Conservation (phyloP, 371 early-diverging fungal species). For the Fennellomyces sp. region DNA sequence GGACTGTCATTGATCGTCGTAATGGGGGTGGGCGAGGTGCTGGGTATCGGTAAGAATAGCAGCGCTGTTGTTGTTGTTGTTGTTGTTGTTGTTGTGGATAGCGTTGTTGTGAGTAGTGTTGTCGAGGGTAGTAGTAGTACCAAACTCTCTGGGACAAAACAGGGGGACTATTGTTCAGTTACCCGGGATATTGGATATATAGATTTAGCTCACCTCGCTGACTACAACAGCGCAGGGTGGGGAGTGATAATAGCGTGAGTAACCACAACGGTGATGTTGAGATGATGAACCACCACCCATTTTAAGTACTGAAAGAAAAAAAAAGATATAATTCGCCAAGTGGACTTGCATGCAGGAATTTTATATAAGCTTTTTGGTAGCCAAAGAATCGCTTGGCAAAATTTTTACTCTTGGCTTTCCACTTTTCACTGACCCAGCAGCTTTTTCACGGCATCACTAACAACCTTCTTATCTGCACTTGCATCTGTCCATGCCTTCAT, state of each 20-base stretch:
- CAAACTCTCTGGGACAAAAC: neutral
- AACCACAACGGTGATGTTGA: neutral
- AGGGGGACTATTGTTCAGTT: neutral
- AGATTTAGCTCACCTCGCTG: neutral
- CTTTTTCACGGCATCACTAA: slow-evolving; percentile 68
- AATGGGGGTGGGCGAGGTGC: neutral
- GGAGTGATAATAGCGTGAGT: neutral
- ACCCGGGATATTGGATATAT: neutral
- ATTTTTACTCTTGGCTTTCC: neutral
- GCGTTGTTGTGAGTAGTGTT: neutral
- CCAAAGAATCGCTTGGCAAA: slow-evolving; percentile 6
- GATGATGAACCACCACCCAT: slow-evolving; percentile 13
- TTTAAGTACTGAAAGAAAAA: slow-evolving; percentile 2
- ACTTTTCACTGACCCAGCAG: slow-evolving; percentile 15
- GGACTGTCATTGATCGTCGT: neutral
- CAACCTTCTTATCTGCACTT: slow-evolving; percentile 66
- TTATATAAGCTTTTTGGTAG: too few relatives aligned
- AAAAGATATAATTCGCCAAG: neutral
- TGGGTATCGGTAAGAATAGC: neutral
- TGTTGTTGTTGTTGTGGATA: neutral
- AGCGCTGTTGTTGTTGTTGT: neutral
- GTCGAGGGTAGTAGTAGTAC: neutral
- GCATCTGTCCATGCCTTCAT: slow-evolving; percentile 75
- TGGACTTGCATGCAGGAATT: neutral
- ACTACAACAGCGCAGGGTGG: neutral